Conservation (phyloP, 441 rosid species). For the Capsella rubella region DNA sequence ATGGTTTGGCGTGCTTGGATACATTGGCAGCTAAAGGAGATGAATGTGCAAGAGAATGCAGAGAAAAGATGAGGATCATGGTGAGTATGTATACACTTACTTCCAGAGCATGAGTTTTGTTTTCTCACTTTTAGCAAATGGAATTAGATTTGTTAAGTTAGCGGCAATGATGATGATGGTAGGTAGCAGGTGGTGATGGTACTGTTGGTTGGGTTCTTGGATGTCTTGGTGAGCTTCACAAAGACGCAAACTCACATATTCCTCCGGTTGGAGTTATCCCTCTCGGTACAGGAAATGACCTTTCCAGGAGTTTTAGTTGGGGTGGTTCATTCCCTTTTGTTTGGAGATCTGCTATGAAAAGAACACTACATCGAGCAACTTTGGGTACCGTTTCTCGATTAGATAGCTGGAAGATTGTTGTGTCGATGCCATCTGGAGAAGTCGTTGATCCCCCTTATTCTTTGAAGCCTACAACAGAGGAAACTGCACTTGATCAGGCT, state of each 20-base stretch:
- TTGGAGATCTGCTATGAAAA: conserved; percentile 87
- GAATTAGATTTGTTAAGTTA: conserved; percentile 9
- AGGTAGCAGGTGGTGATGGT: conserved; percentile 98
- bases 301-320: conserved; percentile 91
- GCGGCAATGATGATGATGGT: conserved; percentile 16
- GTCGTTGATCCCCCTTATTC: conserved; percentile 75
- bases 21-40: conserved; percentile 70
- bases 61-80: conserved; percentile 70
- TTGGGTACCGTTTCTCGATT: conserved; percentile 59
- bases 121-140: background rate
- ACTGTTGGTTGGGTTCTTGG: conserved; percentile 93
- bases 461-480: conserved; percentile 58
- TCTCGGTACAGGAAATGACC: conserved; percentile 91
- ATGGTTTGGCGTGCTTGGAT: conserved; percentile 72
- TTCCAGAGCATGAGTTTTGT: background rate
- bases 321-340: conserved; percentile 90
- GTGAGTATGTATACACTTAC: conserved; percentile 45
- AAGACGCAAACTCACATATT: conserved; percentile 56
- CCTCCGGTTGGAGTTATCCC: conserved; percentile 90
- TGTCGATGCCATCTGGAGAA: conserved; percentile 68
- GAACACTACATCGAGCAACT: conserved; percentile 63
- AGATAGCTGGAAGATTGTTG: conserved; percentile 77
- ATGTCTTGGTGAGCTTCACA: conserved; percentile 69
- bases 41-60: conserved; percentile 70
- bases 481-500: conserved; percentile 66